Evolutionary conservation across 1,284 basidiomycete species (phyloP).

Genomic region (Microbotryum intermedium): DNA sequence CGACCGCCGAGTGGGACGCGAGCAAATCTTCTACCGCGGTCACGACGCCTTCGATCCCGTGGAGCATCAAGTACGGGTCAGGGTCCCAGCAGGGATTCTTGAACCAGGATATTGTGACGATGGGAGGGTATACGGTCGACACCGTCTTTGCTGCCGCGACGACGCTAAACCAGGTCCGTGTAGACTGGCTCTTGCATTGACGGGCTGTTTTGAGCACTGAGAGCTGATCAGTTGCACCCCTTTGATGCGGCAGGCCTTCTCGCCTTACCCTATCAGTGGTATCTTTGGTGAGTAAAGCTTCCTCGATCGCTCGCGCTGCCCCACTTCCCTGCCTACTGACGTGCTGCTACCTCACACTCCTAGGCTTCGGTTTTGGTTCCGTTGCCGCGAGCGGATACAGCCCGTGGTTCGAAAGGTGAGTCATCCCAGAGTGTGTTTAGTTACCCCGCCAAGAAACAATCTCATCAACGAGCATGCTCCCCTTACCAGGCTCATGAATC

Average conservation of each 20-base stretch:
- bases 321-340: too few species aligned
- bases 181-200: not conserved
- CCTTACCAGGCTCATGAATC: not conserved
- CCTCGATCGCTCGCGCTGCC: too few species aligned
- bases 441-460: too few species aligned
- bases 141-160: conserved; percentile 15
- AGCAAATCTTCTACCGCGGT: not conserved
- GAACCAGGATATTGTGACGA: conserved; percentile 8
- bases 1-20: not conserved
- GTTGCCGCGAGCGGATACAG: not conserved
- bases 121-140: conserved; percentile 12
- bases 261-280: conserved; percentile 11
- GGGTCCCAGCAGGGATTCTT: conserved; percentile 9
- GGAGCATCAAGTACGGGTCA: not conserved
- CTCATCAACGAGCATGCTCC: not conserved
- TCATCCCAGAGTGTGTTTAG: too few species aligned
- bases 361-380: conserved; percentile 11
- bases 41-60: not conserved
- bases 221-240: not conserved
- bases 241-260: conserved; percentile 3
- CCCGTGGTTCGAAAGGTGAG: conserved; percentile 1
- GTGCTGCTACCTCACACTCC: too few species aligned
- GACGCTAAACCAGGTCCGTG: conserved; percentile 6
- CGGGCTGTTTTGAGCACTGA: too few species aligned
- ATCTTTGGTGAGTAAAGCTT: not conserved